Base-by-base conservation (phyloP, 1,284 basidiomycete species). In the Xerocomus amazonicus region DNA sequence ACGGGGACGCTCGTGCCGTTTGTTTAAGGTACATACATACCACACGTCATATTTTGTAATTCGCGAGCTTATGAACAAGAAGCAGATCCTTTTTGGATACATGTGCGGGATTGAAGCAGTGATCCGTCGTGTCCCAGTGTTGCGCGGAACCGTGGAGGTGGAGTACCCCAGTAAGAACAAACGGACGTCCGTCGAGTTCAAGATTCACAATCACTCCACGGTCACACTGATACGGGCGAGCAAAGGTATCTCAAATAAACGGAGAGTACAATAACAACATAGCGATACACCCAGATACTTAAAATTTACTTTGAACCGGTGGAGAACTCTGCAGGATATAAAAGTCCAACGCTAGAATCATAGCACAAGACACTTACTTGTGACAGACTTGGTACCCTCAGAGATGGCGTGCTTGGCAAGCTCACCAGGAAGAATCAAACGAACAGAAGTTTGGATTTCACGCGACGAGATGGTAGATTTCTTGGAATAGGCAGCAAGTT, bases 381-480 rank as follows among this genome's bases (percentile, higher is more conserved):
- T 70, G 14, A 67, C 65, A 9, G 68, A 70, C 76, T 85, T 87
- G 48, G 84, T 87, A 49, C 88, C 88, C 73, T 91, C 88, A 6
- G 86, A 88, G 71, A 91, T 81, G 42, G 79, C 77, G 52, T 80
- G 80, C 72, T 83, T 83, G 34, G 79, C 78, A 16, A 81, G 73
- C 60, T 84, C 84, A 66, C 82, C 83, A 45, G 87, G 87, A 33
- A 89, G 81, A 69, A 90, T 88, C 51, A 90, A 73, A 54, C 87
- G 84, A 43, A 88, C 86, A 14, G 87, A 74, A 0, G 87, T 89
- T 70, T 89, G 87, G 62, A 90, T 89, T 67, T 90, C 87, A 52
- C 87, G 84, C 47, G 86, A 88, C 47, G 87, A 88, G 70, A 90
- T 89, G 45, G 87, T 90, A 9, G 84, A 85, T 73, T 87, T 86